These are phyloP conservation scores for Oryza rufipogon DNA, from an alignment of 176 grass and related monocot genomes.

Conservation along the genomic window DNA sequence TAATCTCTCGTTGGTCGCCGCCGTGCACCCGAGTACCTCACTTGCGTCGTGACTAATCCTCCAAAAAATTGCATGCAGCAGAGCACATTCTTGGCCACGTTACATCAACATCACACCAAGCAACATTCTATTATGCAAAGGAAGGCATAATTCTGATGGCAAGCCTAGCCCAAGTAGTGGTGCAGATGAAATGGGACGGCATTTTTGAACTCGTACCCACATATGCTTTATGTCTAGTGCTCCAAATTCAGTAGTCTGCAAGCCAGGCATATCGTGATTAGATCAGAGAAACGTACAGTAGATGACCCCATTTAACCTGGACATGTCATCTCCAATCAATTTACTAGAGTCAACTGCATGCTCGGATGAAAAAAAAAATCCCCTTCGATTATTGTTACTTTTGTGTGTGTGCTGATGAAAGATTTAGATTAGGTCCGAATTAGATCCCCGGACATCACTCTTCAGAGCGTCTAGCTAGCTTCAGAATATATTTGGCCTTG, in stretches of 20 bases:
- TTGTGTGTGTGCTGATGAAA: constrained; percentile 9
- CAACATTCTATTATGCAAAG: constrained; percentile 23
- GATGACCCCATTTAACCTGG: not conserved
- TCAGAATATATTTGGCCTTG: constrained; percentile 35
- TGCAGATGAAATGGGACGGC: constrained; percentile 1
- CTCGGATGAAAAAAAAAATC: not conserved
- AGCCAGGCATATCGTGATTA: not conserved
- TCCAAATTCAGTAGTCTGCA: not conserved
- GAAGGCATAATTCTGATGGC: not conserved
- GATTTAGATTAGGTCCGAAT: constrained; percentile 41
- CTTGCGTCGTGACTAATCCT: not conserved
- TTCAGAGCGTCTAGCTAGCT: not conserved
- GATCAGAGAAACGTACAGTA: not conserved
- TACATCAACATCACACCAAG: constrained; percentile 42
- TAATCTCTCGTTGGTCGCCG: not conserved
- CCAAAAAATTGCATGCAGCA: not conserved
- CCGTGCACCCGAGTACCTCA: not conserved
- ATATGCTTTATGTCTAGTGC: constrained; percentile 17
- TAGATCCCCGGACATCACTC: constrained; percentile 32
- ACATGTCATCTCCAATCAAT: not conserved
- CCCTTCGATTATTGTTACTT: not conserved
- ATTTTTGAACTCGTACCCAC: not conserved
- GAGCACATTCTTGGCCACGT: constrained; percentile 8
- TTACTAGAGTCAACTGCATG: not conserved
- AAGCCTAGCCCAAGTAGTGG: not conserved